These are phyloP conservation scores for Trichoderma orchidacearum DNA, from an alignment of 495 filamentous ascomycete genomes.

Conservation along the genomic window DNA sequence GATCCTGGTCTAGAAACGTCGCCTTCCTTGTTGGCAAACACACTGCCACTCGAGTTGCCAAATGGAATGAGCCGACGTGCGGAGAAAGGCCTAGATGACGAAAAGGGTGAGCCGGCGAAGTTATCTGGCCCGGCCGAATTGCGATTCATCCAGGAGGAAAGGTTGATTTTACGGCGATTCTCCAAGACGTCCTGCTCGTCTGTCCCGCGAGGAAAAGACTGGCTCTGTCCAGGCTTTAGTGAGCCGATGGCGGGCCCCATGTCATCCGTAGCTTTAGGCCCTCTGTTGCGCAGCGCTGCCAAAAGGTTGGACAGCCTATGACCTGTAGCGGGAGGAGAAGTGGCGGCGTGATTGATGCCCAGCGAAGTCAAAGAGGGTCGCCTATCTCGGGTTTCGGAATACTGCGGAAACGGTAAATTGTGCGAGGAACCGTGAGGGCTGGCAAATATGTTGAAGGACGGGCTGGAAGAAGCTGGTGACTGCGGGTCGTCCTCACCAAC, in stretches of 20 bases:
- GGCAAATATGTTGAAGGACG: constrained; percentile 48
- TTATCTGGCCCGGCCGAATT: constrained; percentile 32
- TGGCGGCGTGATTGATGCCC: constrained; percentile 11
- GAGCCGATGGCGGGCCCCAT: constrained; percentile 58
- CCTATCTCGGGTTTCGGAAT: constrained; percentile 19
- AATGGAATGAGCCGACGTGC: constrained; percentile 47
- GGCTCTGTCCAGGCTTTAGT: constrained; percentile 64
- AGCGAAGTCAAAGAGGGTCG: constrained; percentile 16
- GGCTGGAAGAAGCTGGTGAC: constrained; percentile 58
- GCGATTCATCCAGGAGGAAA: constrained; percentile 41
- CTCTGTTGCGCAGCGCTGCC: constrained; percentile 47
- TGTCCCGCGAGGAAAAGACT: constrained; percentile 54
- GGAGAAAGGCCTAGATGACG: constrained; percentile 19
- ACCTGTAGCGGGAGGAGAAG: constrained; percentile 12
- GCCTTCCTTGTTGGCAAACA: constrained; percentile 51
- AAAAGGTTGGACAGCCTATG: constrained; percentile 15
- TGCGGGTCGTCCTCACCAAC: constrained; percentile 34
- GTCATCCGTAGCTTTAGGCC: constrained; percentile 55
- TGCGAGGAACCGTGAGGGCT: constrained; percentile 51
- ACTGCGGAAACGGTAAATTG: constrained; percentile 37
- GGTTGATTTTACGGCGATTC: constrained; percentile 35
- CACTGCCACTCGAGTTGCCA: constrained; percentile 51
- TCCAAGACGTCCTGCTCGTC: constrained; percentile 29
- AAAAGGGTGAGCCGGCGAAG: constrained; percentile 15
- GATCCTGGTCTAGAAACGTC: constrained; percentile 66